phyloP scores from a whole-genome alignment of 169 alveolate genomes.

The Eimeria falciformis region DNA sequence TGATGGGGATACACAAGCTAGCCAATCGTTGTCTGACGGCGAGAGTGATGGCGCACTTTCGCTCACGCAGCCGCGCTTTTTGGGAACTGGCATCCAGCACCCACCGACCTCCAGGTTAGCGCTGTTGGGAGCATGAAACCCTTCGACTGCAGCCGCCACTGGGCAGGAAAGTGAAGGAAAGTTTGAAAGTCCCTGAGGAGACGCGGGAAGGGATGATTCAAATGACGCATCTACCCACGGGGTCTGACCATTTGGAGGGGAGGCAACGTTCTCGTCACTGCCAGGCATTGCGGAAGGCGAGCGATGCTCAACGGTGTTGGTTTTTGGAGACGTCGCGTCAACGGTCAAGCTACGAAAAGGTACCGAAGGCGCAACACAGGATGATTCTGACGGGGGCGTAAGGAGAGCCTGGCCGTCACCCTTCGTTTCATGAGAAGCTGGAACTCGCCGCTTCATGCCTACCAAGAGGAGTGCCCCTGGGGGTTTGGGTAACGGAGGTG shows the following conservation, averaged over 20 bases:
- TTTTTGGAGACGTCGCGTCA: too few relatives aligned
- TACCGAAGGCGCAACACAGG: too few relatives aligned
- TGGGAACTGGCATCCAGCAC: not conserved
- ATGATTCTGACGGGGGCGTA: too few relatives aligned
- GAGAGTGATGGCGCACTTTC: conserved; percentile 14
- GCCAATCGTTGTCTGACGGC: conserved; percentile 53
- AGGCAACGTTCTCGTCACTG: too few relatives aligned
- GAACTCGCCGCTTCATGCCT: too few relatives aligned
- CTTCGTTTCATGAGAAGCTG: not conserved
- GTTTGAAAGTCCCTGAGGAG: conserved; percentile 46
- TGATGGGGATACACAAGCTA: conserved; percentile 60
- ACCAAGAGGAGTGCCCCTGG: too few relatives aligned
- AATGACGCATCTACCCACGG: conserved; percentile 62
- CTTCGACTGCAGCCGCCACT: conserved; percentile 51
- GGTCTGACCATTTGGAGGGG: too few relatives aligned
- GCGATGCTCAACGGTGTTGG: too few relatives aligned
- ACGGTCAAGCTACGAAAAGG: too few relatives aligned
- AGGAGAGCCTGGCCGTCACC: too few relatives aligned
- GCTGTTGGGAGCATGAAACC: conserved; percentile 7
- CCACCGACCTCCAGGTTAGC: not conserved
- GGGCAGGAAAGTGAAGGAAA: conserved; percentile 60
- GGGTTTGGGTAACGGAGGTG: too few relatives aligned
- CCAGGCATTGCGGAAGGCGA: too few relatives aligned
- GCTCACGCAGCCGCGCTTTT: not conserved
- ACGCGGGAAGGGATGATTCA: conserved; percentile 50